Conservation (phyloP, 2,329 filamentous ascomycete genomes). For the Grosmannia huntii region DNA sequence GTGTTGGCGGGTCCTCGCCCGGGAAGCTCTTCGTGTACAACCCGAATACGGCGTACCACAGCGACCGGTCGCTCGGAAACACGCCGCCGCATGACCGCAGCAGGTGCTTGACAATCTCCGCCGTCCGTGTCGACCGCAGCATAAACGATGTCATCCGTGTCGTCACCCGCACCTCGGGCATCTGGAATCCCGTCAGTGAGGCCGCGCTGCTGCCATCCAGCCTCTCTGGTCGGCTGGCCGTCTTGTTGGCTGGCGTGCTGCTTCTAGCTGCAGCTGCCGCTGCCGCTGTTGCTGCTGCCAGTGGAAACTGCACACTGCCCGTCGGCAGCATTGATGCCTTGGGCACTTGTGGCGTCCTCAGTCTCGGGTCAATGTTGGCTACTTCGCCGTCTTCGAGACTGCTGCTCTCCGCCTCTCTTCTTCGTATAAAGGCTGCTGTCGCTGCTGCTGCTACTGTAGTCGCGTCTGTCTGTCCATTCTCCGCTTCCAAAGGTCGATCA, state of each 20-base stretch:
- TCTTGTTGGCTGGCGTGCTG: not conserved
- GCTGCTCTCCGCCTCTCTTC: not conserved
- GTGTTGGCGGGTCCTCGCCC: conserved; percentile 26
- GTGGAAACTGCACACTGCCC: not conserved
- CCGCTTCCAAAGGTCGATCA: too few relatives aligned
- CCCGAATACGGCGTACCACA: conserved; percentile 34
- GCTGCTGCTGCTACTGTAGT: not conserved
- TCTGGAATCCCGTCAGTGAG: not conserved
- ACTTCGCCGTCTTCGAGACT: not conserved
- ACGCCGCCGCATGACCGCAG: conserved; percentile 29
- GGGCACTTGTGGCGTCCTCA: not conserved
- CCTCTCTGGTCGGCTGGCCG: not conserved
- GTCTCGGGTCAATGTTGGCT: not conserved
- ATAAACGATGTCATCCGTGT: conserved; percentile 2
- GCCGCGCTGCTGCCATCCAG: not conserved
- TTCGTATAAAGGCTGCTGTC: not conserved
- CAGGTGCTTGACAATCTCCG: conserved; percentile 28
- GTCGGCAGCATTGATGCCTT: conserved; percentile 1
- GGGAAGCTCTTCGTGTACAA: conserved; percentile 31
- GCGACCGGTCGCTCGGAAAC: conserved; percentile 35
- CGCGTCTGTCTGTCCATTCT: not conserved
- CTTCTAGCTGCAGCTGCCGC: not conserved
- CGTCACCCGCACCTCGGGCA: not conserved
- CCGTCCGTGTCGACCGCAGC: conserved; percentile 19
- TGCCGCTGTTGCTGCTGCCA: not conserved